Evolutionary conservation across 257 asterid genomes (phyloP).

Genomic region (Solanum medicagineum): DNA sequence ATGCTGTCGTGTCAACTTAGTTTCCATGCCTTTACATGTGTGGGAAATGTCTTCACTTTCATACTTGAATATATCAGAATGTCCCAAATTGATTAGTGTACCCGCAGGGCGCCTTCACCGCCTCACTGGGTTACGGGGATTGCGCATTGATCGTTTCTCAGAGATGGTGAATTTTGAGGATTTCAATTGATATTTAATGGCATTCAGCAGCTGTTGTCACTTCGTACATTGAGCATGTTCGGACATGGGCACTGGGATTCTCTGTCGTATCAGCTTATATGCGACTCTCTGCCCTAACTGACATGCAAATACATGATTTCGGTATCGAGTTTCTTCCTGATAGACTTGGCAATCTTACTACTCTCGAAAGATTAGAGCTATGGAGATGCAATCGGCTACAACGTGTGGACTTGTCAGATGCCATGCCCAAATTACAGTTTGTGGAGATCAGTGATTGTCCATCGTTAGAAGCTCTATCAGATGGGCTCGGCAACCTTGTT

Average conservation of each 20-base stretch:
- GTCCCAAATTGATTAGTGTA: too few relatives aligned
- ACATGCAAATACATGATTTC: rapidly evolving
- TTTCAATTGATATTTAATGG: too few relatives aligned
- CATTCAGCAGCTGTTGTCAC: too few relatives aligned
- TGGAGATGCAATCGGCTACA: background rate
- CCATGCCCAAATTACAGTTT: background rate
- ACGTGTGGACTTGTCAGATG: background rate
- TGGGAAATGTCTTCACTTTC: too few relatives aligned
- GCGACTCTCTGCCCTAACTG: background rate
- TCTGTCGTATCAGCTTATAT: conserved; percentile 5
- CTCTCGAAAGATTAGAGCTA: background rate
- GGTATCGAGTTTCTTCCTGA: conserved; percentile 12
- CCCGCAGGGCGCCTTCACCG: too few relatives aligned
- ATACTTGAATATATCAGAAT: too few relatives aligned
- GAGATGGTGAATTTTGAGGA: too few relatives aligned
- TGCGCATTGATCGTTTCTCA: too few relatives aligned
- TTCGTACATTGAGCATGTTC: too few relatives aligned
- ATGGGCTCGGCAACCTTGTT: background rate
- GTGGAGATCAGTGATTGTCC: background rate
- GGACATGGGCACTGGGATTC: background rate
- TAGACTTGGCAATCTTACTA: conserved; percentile 5
- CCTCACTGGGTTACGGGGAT: too few relatives aligned
- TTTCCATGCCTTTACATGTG: background rate
- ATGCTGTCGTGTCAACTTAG: background rate
- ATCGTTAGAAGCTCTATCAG: background rate